Evolutionary conservation across 768 basidiomycete genomes (phyloP).

Genomic region (Termitomyces sp.): DNA sequence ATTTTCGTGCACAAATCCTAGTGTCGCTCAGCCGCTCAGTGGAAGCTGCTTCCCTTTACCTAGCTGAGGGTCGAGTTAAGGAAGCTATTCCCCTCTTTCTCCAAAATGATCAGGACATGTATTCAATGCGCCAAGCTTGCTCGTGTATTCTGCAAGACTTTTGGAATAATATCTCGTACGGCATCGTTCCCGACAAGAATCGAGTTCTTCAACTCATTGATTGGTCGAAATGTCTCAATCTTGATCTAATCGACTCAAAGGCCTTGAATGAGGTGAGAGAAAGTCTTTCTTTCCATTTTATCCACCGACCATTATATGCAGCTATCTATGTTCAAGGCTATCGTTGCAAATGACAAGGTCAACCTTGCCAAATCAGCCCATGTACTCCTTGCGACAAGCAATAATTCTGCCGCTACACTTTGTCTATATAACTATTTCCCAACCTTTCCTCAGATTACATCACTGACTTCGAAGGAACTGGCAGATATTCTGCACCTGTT

Average conservation of each 20-base stretch:
- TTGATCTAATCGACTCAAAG: conserved; percentile 4
- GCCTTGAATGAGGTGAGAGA: background rate
- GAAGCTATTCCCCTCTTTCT: conserved; percentile 45
- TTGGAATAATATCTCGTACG: conserved; percentile 42
- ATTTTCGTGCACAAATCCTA: conserved; percentile 40
- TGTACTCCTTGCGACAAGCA: conserved; percentile 21
- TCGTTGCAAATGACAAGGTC: conserved; percentile 10
- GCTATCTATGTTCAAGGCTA: conserved; percentile 18
- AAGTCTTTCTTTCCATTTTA: background rate
- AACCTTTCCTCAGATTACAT: conserved; percentile 18
- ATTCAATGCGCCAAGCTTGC: conserved; percentile 27
- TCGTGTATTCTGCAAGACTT: conserved; percentile 35
- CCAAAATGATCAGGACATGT: conserved; percentile 3
- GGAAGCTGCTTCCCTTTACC: conserved; percentile 49
- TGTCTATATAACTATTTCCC: conserved; percentile 38
- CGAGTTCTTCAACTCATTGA: conserved; percentile 18
- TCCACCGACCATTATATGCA: background rate
- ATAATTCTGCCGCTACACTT: conserved; percentile 29
- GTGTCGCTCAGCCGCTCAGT: conserved; percentile 30
- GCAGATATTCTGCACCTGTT: conserved; percentile 27
- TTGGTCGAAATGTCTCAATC: conserved; percentile 15
- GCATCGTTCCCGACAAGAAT: conserved; percentile 13
- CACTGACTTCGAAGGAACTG: conserved; percentile 19
- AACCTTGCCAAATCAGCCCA: conserved; percentile 26
- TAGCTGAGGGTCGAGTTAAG: conserved; percentile 37